These are phyloP conservation scores for Trichoderma parareesei DNA, from an alignment of 495 filamentous ascomycete genomes.

Conservation along the genomic window DNA sequence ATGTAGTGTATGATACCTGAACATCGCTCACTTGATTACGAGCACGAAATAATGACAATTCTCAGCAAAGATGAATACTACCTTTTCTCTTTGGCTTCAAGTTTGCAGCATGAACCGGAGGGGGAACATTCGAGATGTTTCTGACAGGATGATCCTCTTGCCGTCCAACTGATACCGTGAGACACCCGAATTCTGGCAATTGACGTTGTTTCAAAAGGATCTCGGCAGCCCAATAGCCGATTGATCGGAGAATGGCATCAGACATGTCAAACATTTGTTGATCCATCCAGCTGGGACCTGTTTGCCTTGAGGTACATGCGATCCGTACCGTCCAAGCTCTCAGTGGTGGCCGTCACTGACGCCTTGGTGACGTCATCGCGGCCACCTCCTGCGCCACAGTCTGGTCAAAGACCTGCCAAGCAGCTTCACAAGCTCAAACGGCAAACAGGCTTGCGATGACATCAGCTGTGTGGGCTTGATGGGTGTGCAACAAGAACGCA, in stretches of 20 bases:
- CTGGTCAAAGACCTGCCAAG: neutral
- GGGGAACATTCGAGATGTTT: neutral
- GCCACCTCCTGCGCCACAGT: neutral
- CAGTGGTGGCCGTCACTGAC: neutral
- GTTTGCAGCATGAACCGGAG: no score
- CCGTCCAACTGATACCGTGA: neutral
- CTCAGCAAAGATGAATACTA: neutral
- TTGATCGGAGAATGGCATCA: no score
- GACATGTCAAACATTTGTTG: neutral
- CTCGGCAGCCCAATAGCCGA: neutral
- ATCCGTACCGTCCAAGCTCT: no score
- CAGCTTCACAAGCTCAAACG: neutral
- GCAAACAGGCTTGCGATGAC: neutral
- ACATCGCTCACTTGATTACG: neutral
- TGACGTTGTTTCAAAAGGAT: neutral
- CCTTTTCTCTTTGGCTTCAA: no score
- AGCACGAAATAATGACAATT: constrained; percentile 8
- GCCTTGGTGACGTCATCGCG: neutral
- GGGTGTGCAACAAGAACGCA: neutral
- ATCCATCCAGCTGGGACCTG: no score
- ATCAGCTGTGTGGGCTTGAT: neutral
- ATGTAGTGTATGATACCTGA: constrained; percentile 3
- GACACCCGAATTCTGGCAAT: neutral
- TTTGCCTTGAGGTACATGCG: no score
- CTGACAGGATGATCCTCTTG: neutral